Conservation (phyloP, 352 stramenopile species). For the Salisapilia sapeloensis region DNA sequence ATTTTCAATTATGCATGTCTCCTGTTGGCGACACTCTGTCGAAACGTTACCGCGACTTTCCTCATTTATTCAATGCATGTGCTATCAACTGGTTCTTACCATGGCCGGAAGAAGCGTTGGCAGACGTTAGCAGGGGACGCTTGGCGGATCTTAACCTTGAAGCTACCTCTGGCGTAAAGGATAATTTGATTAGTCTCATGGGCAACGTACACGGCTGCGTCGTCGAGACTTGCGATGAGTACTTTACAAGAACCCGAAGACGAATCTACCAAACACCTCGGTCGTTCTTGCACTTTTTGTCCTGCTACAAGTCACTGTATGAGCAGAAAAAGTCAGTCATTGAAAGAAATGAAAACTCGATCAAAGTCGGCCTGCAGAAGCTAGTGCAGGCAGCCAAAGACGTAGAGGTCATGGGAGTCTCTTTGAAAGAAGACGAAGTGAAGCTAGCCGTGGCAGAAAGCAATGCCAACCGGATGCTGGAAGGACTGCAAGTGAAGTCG, state of each 20-base stretch:
- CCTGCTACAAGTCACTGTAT: conserved; percentile 66
- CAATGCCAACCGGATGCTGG: conserved; percentile 70
- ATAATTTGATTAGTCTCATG: conserved; percentile 55
- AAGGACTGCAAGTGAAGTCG: conserved; percentile 56
- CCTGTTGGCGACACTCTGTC: conserved; percentile 64
- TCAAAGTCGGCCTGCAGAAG: conserved; percentile 81
- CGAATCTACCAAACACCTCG: conserved; percentile 82
- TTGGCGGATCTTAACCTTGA: conserved; percentile 55
- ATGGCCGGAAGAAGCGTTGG: conserved; percentile 78
- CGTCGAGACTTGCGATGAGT: conserved; percentile 44
- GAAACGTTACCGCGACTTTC: conserved; percentile 76
- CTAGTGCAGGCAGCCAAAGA: conserved; percentile 73
- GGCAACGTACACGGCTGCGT: conserved; percentile 56
- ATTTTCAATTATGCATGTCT: conserved; percentile 79
- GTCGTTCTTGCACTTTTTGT: conserved; percentile 77
- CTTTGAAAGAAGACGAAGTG: conserved; percentile 76
- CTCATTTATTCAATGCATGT: conserved; percentile 71
- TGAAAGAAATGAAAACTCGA: conserved; percentile 53
- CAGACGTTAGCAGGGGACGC: conserved; percentile 66
- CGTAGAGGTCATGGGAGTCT: conserved; percentile 82
- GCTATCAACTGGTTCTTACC: conserved; percentile 85
- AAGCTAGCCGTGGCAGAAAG: conserved; percentile 73
- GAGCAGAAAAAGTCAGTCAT: conserved; percentile 59
- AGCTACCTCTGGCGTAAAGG: conserved; percentile 27
- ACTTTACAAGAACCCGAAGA: conserved; percentile 57